Evolutionary conservation across 306 rosid genomes (phyloP), one percentile per base, ranked within the genome.

Genomic region (Vachellia collinsii): DNA sequence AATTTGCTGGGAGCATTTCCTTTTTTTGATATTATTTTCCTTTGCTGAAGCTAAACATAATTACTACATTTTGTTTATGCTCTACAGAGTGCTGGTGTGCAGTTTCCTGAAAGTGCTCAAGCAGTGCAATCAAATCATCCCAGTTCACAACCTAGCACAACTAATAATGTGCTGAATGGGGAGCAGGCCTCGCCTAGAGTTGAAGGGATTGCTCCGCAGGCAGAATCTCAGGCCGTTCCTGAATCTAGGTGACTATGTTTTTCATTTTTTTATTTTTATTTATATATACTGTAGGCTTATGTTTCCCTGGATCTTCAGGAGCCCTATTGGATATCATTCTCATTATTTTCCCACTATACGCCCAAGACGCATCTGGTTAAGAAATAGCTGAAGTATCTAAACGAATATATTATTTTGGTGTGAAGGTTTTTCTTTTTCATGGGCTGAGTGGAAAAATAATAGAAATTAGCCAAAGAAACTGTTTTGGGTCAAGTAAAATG

Each of bases 71-170:
- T 63, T 78, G 22, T 78, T 68, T 81, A 42, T 74, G 20, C 81
- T 84, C 82, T 78, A 73, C 93, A 95, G 99, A 93, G 83, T 90
- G 94, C 98, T 23, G 98, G 99, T 72, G 93, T 93, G 74, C 92
- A 93, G 83, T 95, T 95, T 83, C 87, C 93, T 78, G 93, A 89
- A 84, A 81, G 93, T 78, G 87, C 89, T 67, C 87, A 77, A 79
- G 79, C 78, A 48, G 89, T 87, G 64, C 80, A 88, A 84, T 65
- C 92, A 83, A 82, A 79, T 82, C 74, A 67, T 77, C 86, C 89
- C 72, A 82, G 68, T 48, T 80, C 92, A 85, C 89, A 83, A 82
- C 90, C 89, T 75, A 79, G 67, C 73, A 80, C 79, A 38, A 80
- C 76, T 39, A 76, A 13, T 77, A 63, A 78, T 72, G 72, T 68